A percentile compares a stretch with the other conserved stretches of the same genome.
Conservation (phyloP, 345 rosid species). For the Raphanus sativus region DNA sequence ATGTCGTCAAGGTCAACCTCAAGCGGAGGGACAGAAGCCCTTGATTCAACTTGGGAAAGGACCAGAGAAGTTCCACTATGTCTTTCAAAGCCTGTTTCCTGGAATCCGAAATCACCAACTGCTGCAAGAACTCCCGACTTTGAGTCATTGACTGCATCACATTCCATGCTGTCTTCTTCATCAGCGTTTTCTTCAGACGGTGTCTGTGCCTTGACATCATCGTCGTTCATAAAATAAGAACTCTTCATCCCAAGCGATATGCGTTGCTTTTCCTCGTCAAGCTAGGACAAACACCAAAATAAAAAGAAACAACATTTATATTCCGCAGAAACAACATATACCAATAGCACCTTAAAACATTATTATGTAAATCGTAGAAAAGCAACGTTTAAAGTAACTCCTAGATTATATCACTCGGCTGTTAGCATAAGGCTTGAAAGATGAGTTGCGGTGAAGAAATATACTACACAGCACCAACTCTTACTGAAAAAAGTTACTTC, state of each 20-base stretch:
- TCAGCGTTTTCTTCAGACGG: constrained; percentile 45
- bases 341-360: background rate
- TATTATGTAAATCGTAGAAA: background rate
- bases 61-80: constrained; percentile 44
- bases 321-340: background rate
- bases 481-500: background rate
- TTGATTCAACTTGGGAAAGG: constrained; percentile 65
- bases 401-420: constrained; percentile 2
- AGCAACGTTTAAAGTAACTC: background rate
- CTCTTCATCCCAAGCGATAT: constrained; percentile 87
- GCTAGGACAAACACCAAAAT: constrained; percentile 43
- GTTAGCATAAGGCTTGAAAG: constrained; percentile 5
- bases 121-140: constrained; percentile 23
- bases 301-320: constrained; percentile 6
- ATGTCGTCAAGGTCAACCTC: constrained; percentile 77
- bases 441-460: background rate
- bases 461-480: constrained; percentile 1
- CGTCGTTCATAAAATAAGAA: constrained; percentile 46
- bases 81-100: constrained; percentile 40
- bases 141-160: constrained; percentile 35
- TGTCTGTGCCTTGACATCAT: constrained; percentile 30
- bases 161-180: constrained; percentile 47
- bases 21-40: constrained; percentile 80
- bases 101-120: constrained; percentile 31
- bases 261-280: constrained; percentile 72